These are phyloP conservation scores for Mangifera indica DNA, from an alignment of 345 rosid genomes.

Conservation along the genomic window DNA sequence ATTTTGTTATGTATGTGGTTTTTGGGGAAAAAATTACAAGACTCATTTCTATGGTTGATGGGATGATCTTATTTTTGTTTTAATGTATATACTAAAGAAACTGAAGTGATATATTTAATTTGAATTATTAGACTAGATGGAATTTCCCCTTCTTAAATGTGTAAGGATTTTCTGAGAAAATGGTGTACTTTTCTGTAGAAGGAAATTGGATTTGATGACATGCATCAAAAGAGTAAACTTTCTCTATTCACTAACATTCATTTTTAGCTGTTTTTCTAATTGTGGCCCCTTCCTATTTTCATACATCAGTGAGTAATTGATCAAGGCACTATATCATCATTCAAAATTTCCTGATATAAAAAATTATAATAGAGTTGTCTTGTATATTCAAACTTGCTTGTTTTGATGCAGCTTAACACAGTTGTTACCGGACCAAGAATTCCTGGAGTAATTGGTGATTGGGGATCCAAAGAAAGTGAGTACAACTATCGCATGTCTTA, in stretches of 20 bases:
- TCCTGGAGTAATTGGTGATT: constrained; percentile 49
- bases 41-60: neutral
- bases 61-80: neutral
- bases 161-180: neutral
- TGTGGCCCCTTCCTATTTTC: neutral
- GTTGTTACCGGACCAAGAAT: constrained; percentile 63
- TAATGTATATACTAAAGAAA: no score
- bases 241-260: neutral
- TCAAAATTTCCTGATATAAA: neutral
- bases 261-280: neutral
- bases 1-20: no score
- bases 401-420: constrained; percentile 62
- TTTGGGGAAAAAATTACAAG: neutral
- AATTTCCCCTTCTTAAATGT: no score
- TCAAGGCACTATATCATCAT: neutral
- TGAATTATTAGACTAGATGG: no score
- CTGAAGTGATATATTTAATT: no score
- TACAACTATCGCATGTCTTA: constrained; percentile 18
- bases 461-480: constrained; percentile 85
- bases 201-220: neutral
- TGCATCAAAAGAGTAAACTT: no score
- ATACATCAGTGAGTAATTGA: no score
- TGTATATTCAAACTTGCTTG: neutral
- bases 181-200: neutral
- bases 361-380: neutral